These are phyloP conservation scores for Chamaecyparis obtusa DNA, from an alignment of 75 land plant species.

Conservation along the genomic window DNA sequence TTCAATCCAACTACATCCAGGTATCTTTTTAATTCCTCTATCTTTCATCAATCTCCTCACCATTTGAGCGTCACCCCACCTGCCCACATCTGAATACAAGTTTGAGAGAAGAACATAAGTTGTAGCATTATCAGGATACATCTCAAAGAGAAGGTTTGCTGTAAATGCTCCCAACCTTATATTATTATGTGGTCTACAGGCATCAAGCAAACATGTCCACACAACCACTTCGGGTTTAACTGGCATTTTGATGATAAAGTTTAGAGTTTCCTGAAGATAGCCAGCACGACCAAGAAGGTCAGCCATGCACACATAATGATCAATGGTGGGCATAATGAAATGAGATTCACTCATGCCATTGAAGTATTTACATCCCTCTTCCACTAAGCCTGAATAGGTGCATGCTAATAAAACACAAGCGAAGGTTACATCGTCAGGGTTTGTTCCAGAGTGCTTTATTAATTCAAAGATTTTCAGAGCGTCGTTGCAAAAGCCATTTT, in stretches of 20 bases:
- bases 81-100: not conserved
- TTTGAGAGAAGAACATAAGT: constrained; percentile 2
- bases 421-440: constrained; percentile 17
- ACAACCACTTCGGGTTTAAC: constrained; percentile 3
- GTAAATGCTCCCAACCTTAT: constrained; percentile 7
- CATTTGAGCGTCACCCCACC: not conserved
- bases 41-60: not conserved
- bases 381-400: constrained; percentile 24
- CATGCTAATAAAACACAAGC: constrained; percentile 16
- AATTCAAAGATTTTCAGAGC: constrained; percentile 22
- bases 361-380: constrained; percentile 14
- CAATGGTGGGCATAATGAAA: constrained; percentile 13
- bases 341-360: constrained; percentile 10
- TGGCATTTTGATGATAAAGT: constrained; percentile 21
- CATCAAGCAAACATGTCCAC: constrained; percentile 19
- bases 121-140: not conserved
- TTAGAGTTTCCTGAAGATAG: constrained; percentile 13
- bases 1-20: constrained; percentile 4
- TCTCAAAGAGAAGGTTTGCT: not conserved
- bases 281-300: constrained; percentile 24
- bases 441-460: not conserved
- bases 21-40: not conserved
- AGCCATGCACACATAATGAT: constrained; percentile 26
- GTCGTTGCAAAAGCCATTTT: constrained; percentile 27
- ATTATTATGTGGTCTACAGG: constrained; percentile 12